Evolutionary conservation across 768 basidiomycete genomes (phyloP).

Genomic region (Pilatotrama ljubarskyi): DNA sequence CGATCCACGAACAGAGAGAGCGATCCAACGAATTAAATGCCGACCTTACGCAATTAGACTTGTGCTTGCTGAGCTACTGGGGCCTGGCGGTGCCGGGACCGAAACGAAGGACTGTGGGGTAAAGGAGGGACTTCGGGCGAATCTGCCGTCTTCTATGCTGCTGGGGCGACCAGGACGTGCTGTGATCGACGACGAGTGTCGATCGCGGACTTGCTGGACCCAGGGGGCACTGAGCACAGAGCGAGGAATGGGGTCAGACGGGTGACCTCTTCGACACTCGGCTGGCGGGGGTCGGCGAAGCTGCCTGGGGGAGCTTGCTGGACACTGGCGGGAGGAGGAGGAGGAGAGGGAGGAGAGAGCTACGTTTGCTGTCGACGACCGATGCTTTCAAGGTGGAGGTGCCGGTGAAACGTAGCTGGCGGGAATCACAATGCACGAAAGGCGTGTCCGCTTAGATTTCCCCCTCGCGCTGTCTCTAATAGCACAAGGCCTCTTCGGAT

Average conservation of each 20-base stretch:
- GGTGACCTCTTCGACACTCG: conserved; percentile 20
- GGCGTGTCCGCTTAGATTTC: conserved; percentile 32
- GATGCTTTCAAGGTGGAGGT: conserved; percentile 29
- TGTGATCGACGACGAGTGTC: conserved; percentile 10
- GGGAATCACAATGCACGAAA: conserved; percentile 29
- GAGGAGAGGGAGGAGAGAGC: conserved; percentile 19
- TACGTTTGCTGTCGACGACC: conserved; percentile 26
- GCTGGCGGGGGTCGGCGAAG: conserved; percentile 4
- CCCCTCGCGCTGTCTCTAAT: conserved; percentile 23
- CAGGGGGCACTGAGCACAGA: conserved; percentile 2
- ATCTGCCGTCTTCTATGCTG: conserved; percentile 24
- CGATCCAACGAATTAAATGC: conserved; percentile 24
- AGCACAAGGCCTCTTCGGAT: conserved; percentile 23
- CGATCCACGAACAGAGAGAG: conserved; percentile 11
- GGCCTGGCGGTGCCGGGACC: conserved; percentile 23
- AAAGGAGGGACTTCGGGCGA: conserved; percentile 24
- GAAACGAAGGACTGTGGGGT: conserved; percentile 27
- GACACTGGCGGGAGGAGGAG: too few species aligned
- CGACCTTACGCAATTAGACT: conserved; percentile 22
- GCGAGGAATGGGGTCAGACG: conserved; percentile 16
- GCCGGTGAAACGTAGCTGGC: conserved; percentile 24
- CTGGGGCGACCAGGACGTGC: conserved; percentile 16
- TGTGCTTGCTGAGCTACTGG: conserved; percentile 17
- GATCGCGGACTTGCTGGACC: conserved; percentile 9
- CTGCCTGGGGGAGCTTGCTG: conserved; percentile 15